A percentile compares a stretch with the other conserved stretches of the same genome.
These are phyloP conservation scores for Lentinus brumalis DNA, from an alignment of 768 basidiomycete genomes.

Conservation along the genomic window DNA sequence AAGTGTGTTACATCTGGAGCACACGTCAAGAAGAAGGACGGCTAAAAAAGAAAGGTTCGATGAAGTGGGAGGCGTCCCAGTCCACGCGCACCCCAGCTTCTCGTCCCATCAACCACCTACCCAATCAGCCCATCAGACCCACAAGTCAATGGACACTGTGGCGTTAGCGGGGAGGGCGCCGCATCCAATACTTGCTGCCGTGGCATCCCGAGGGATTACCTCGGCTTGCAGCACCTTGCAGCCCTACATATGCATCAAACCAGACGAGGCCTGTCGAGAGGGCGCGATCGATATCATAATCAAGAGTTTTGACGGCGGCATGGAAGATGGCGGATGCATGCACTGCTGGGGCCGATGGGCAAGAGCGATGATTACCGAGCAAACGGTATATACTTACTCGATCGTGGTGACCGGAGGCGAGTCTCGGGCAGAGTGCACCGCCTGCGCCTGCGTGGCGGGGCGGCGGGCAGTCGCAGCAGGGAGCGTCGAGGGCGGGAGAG, in stretches of 20 bases:
- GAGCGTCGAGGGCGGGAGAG: neutral
- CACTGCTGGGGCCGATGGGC: conserved; percentile 3
- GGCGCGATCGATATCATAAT: neutral
- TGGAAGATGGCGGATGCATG: neutral
- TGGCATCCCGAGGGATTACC: conserved; percentile 17
- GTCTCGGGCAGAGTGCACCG: neutral
- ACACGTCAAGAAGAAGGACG: conserved; percentile 17
- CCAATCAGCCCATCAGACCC: conserved; percentile 23
- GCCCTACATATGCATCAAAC: neutral
- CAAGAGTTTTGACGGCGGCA: neutral
- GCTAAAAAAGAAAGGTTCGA: conserved; percentile 3
- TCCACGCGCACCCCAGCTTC: conserved; percentile 22
- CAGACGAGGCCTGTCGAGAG: neutral
- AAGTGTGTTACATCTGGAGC: conserved; percentile 2
- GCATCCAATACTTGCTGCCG: conserved; percentile 15
- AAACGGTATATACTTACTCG: neutral
- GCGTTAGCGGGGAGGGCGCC: conserved; percentile 18
- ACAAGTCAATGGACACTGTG: conserved; percentile 16
- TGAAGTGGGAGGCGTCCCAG: conserved; percentile 6
- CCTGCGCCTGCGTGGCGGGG: neutral
- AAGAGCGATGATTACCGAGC: conserved; percentile 16
- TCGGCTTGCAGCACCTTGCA: conserved; percentile 2
- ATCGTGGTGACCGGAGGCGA: conserved; percentile 7
- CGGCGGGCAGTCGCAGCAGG: neutral
- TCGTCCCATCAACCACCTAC: conserved; percentile 22